Base-by-base conservation (phyloP, 768 basidiomycete species). In the Hygrocybe punicea region DNA sequence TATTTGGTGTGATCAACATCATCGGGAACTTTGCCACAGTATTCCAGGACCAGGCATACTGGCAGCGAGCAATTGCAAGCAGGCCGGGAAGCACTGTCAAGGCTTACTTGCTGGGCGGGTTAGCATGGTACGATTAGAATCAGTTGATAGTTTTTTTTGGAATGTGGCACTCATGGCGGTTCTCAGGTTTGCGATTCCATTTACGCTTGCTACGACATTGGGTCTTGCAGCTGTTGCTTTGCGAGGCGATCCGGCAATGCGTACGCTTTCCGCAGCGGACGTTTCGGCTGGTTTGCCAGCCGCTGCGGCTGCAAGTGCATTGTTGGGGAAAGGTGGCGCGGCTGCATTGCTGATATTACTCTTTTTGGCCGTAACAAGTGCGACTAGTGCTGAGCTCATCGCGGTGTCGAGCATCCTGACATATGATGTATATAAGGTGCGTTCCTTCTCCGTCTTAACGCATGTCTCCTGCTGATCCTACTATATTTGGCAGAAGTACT, bases 41-140 rank as follows among this genome's bases (percentile, higher is more conserved):
- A 5, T 81, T 80, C 65, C 76, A 80, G 59, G 80, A 81, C 62
- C 86, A 90, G 65, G 87, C 90, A 1, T 98, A 96, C 71, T 96
- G 91, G 86, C 91, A 93, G 66, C 81, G 92, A 11, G 93, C 93
- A 1, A 93, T 97, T 65, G 94, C 95, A 1, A 88, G 86, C 58
- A 76, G 85, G 14, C 93, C 92, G 0, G 85, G 83, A 1, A 85
- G 81, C n/a, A 89, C 88, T 11, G 93, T 95, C 57, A 94, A 93
- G 70, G 94, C 90, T 0, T 98, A 93, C 73, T 76, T 95, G 3
- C 78, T 93, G 7, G 95, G 94, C 44, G 94, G 93, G 3, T 68
- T 94, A 7, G 88, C 91, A 1, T 97, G 95, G 94, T 84, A 58
- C 37, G 75, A 69, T 33, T 37, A 33, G 16, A 29, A 29, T 24